Evolutionary conservation across 1,284 basidiomycete genomes (phyloP).

Genomic region (Coriolopsis trogii): DNA sequence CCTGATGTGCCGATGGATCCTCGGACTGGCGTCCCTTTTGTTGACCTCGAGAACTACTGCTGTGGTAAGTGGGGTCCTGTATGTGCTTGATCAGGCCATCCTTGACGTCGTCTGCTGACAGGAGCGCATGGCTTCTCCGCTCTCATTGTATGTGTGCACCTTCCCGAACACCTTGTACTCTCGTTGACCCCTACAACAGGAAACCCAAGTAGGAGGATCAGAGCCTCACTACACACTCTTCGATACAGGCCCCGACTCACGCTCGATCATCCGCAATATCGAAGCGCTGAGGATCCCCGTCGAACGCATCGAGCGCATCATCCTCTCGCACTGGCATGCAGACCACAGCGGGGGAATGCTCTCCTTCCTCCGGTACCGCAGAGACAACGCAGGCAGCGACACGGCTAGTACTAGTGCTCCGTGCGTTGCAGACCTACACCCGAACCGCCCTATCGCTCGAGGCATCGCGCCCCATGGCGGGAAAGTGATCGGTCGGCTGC

Average conservation of each 20-base stretch:
- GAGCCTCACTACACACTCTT: constrained; percentile 56
- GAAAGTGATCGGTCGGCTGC: constrained; percentile 60
- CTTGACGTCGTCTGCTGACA: constrained; percentile 27
- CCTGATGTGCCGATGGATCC: constrained; percentile 52
- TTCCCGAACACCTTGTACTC: background rate
- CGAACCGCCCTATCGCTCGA: constrained; percentile 70
- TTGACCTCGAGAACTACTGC: constrained; percentile 78
- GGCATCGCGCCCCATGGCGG: constrained; percentile 66
- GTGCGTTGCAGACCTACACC: constrained; percentile 73
- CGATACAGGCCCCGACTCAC: constrained; percentile 80
- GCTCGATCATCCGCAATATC: constrained; percentile 71
- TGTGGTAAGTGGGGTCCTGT: constrained; percentile 53
- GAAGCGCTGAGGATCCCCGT: constrained; percentile 59
- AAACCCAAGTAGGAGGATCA: constrained; percentile 44
- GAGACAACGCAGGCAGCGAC: constrained; percentile 8
- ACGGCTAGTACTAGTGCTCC: constrained; percentile 19
- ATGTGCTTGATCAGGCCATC: background rate
- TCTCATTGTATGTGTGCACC: constrained; percentile 58
- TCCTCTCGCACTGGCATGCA: constrained; percentile 83
- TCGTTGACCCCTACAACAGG: constrained; percentile 8
- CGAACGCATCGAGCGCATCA: constrained; percentile 59
- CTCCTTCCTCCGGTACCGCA: constrained; percentile 56
- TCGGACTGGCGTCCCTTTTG: constrained; percentile 60
- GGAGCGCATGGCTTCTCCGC: constrained; percentile 84
- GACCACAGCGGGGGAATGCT: constrained; percentile 81